A percentile compares a stretch with the other conserved stretches of the same genome.
Evolutionary conservation across 2,329 filamentous ascomycete genomes (phyloP).

Genomic region (Pseudocercospora fuligena): DNA sequence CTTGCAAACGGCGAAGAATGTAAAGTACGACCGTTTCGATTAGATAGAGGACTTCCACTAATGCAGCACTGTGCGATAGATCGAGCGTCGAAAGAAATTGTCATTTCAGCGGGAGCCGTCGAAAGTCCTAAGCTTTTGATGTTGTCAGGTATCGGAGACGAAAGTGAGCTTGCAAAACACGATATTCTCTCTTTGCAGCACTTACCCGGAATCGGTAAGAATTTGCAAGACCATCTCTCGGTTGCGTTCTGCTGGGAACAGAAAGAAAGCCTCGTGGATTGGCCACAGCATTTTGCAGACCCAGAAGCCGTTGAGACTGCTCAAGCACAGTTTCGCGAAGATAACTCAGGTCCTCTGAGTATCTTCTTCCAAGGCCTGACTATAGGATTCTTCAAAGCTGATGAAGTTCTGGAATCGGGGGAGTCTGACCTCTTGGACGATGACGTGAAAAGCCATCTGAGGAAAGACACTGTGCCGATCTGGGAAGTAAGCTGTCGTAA

Average conservation of each 20-base stretch:
- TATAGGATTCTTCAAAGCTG: neutral
- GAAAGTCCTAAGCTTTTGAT: too few relatives aligned
- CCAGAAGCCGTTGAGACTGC: neutral
- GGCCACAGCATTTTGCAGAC: neutral
- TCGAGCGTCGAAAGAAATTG: too few relatives aligned
- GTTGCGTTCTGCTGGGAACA: neutral
- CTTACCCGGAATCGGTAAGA: neutral
- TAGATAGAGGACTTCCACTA: too few relatives aligned
- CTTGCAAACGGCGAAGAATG: too few relatives aligned
- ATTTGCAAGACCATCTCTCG: slow-evolving; percentile 1
- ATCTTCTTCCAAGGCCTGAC: neutral
- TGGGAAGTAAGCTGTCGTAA: neutral
- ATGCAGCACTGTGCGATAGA: too few relatives aligned
- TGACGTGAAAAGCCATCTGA: neutral
- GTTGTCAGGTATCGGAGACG: too few relatives aligned
- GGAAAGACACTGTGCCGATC: neutral
- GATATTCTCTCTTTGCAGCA: neutral
- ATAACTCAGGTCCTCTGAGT: neutral
- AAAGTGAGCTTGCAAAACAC: neutral
- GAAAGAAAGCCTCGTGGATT: neutral
- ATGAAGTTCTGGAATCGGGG: neutral
- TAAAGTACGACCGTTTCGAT: too few relatives aligned
- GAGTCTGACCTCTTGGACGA: neutral
- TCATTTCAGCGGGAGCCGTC: too few relatives aligned
- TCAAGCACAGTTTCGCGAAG: slow-evolving; percentile 1